Conservation (phyloP, 106 monocot genomes). For the Allium cepa region DNA sequence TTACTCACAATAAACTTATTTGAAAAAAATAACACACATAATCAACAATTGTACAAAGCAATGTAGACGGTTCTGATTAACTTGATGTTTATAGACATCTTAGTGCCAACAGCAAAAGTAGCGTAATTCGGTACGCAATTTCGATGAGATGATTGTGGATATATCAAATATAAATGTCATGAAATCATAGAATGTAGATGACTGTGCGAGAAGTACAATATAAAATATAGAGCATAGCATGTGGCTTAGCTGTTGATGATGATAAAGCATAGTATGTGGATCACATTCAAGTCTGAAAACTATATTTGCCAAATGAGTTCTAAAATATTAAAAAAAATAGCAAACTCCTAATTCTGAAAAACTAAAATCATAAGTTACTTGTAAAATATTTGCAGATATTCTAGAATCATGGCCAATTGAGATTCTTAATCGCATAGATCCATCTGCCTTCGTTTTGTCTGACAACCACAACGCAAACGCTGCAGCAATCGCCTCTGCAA, state of each 20-base stretch:
- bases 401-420: slow-evolving; percentile 94
- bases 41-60: too few relatives aligned
- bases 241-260: too few relatives aligned
- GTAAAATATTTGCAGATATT: slow-evolving; percentile 78
- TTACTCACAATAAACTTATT: too few relatives aligned
- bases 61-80: too few relatives aligned
- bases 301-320: too few relatives aligned
- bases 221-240: neutral
- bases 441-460: slow-evolving; percentile 54
- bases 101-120: neutral
- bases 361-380: slow-evolving; percentile 32
- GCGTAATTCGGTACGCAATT: neutral
- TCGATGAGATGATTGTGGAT: neutral
- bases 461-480: slow-evolving; percentile 85
- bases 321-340: neutral
- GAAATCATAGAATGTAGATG: too few relatives aligned
- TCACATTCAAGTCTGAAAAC: neutral
- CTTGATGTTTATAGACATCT: too few relatives aligned
- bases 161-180: neutral
- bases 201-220: neutral
- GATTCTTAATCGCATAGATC: slow-evolving; percentile 49
- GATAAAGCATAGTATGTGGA: neutral
- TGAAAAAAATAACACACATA: too few relatives aligned
- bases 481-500: slow-evolving; percentile 76
- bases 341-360: neutral